Evolutionary conservation across 305 asterid species (phyloP), one percentile per base, ranked within the genome.

Genomic region (Plantago lanceolata): DNA sequence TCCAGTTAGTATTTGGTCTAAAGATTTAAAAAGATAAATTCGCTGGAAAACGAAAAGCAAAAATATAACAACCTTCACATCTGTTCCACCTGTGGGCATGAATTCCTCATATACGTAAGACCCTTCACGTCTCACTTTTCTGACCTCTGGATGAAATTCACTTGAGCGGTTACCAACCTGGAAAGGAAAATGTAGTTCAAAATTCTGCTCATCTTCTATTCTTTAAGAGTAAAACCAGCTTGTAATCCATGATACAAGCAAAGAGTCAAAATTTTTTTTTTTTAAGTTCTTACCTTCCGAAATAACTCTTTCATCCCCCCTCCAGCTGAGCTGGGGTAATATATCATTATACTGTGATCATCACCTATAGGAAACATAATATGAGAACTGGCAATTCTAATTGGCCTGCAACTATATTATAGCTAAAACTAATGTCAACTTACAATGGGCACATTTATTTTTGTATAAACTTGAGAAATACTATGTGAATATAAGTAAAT

Each of bases 21-120:
- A 62, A 54, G 49, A n/a, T 58, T 50, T 43, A 35, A 37, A 57
- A 54, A 51, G 45, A 67, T 24, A 12, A 19, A 55, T 48, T 29
- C 48, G 40, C 59, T 12, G 5, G 48, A 66, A 68, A 35, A 43
- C 6, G 19, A 54, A 62, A 63, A 53, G 47, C 31, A 66, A 8
- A 19, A 65, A 60, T 50, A 21, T 66, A 50, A 68, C 58, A 73
- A 93, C 99, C 99, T 94, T 94, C 43, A 94, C 99, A 76, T 94
- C 99, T 58, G 99, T 94, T 76, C 99, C 99, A 37, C 99, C 99
- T 8, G 99, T 94, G 71, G 99, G 99, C 97, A 94, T 90, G 79
- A 94, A 94, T 82, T 94, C 99, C 84, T 94, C 99, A 3, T 94
- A 94, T 65, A 94, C 89, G 74, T 94, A 94, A 67, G 99, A 94